A percentile compares a stretch with the other conserved stretches of the same genome.
Conservation (phyloP, 2,329 filamentous ascomycete species). For the Alternaria sp. region DNA sequence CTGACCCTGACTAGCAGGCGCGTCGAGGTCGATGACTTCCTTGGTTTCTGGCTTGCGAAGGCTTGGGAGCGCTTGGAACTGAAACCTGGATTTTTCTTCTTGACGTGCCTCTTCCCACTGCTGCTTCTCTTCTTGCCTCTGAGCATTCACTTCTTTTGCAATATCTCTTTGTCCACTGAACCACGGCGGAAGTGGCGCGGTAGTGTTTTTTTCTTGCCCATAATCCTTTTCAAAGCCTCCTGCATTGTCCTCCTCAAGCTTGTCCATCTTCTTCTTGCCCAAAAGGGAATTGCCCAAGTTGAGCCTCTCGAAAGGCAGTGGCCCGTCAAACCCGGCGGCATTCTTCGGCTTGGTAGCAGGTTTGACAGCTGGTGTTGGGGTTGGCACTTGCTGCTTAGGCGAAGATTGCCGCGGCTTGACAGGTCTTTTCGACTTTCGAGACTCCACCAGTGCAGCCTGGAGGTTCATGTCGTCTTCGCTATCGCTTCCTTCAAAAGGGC, state of each 20-base stretch:
- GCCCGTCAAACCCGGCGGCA: conserved; percentile 73
- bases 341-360: conserved; percentile 59
- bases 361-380: conserved; percentile 26
- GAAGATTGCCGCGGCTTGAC: conserved; percentile 43
- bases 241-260: conserved; percentile 62
- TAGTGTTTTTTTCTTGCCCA: conserved; percentile 56
- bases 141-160: conserved; percentile 63
- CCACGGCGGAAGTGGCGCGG: conserved; percentile 77
- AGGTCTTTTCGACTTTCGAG: conserved; percentile 62
- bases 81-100: conserved; percentile 65
- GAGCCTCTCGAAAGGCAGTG: conserved; percentile 85
- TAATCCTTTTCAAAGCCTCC: conserved; percentile 71
- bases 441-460: conserved; percentile 75
- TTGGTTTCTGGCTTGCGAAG: conserved; percentile 64
- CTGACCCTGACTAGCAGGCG: conserved; percentile 52
- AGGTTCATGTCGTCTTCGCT: conserved; percentile 80
- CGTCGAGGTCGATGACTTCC: conserved; percentile 60
- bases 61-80: conserved; percentile 68
- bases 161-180: conserved; percentile 65
- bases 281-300: conserved; percentile 71
- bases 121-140: conserved; percentile 54
- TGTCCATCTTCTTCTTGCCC: conserved; percentile 63
- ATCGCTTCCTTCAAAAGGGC: conserved; percentile 56
- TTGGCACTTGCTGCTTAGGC: conserved; percentile 33
- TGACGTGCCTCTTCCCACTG: conserved; percentile 66